phyloP scores from a whole-genome alignment of 2,329 filamentous ascomycete species.

The Ophiosphaerella korrae region DNA sequence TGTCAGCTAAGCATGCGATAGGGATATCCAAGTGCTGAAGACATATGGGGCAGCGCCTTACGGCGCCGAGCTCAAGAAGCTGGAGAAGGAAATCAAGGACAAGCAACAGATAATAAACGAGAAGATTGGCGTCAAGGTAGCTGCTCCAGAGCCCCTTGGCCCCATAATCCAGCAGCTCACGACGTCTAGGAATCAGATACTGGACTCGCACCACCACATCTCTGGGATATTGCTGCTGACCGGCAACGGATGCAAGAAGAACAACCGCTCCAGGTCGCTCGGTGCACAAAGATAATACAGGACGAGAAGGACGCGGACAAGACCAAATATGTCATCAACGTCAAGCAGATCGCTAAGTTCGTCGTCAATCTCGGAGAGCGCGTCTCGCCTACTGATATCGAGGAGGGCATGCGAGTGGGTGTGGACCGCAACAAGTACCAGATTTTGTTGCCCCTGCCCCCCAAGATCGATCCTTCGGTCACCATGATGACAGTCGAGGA shows the following conservation, averaged over 20 bases:
- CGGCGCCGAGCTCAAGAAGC: constrained; percentile 89
- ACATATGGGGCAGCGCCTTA: constrained; percentile 98
- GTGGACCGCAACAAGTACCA: constrained; percentile 99
- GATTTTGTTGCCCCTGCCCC: constrained; percentile 92
- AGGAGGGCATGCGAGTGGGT: constrained; percentile 98
- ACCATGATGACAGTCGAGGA: constrained; percentile 99
- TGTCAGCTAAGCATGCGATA: constrained; percentile 52
- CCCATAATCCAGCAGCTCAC: constrained; percentile 8
- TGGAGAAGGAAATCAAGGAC: constrained; percentile 99
- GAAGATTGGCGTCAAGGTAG: constrained; percentile 73
- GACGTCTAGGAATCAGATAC: constrained; percentile 88
- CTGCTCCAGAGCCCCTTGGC: background rate
- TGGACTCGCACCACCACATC: constrained; percentile 93
- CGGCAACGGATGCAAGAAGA: constrained; percentile 98
- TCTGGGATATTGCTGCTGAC: constrained; percentile 98
- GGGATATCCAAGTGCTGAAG: constrained; percentile 98
- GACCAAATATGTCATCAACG: constrained; percentile 99
- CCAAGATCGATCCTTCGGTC: constrained; percentile 98
- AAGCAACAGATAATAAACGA: constrained; percentile 98
- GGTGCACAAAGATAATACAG: constrained; percentile 98
- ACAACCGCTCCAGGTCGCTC: constrained; percentile 93
- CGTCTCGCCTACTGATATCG: constrained; percentile 97
- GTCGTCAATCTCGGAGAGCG: constrained; percentile 97
- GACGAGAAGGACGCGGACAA: constrained; percentile 96
- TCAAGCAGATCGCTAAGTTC: constrained; percentile 99